phyloP scores from a whole-genome alignment of 2,329 filamentous ascomycete genomes.

The Epichloe amarillans region DNA sequence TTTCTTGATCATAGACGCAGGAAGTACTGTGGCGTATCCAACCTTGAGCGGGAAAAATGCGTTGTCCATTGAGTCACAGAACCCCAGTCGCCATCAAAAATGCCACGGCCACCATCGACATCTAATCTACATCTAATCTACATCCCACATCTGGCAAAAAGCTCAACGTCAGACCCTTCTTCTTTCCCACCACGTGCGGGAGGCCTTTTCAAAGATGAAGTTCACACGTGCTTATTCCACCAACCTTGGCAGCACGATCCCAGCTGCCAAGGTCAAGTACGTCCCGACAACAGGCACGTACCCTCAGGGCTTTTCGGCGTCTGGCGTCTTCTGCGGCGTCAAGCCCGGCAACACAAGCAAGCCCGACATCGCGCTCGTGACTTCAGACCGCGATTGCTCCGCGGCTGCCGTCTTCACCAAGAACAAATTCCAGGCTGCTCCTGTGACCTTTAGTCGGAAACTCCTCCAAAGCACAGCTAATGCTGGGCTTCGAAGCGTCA shows the following conservation, averaged over 20 bases:
- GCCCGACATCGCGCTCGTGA: slow-evolving; percentile 79
- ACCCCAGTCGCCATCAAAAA: neutral
- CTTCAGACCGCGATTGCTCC: slow-evolving; percentile 73
- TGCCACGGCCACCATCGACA: neutral
- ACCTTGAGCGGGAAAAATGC: neutral
- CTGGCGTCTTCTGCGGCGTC: slow-evolving; percentile 81
- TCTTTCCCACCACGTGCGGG: slow-evolving; percentile 6
- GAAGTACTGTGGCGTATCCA: too few species aligned
- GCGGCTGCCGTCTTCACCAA: slow-evolving; percentile 92
- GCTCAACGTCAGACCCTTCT: neutral
- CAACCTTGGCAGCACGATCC: slow-evolving; percentile 32
- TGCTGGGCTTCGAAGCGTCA: slow-evolving; percentile 60
- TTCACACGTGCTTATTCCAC: slow-evolving; percentile 23
- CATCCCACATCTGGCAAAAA: neutral
- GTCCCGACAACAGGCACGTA: slow-evolving; percentile 76
- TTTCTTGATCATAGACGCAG: too few species aligned
- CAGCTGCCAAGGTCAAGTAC: slow-evolving; percentile 77
- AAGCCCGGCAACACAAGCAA: slow-evolving; percentile 86
- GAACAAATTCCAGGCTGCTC: slow-evolving; percentile 95
- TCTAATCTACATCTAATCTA: neutral
- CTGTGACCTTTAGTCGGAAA: slow-evolving; percentile 71
- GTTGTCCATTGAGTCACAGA: neutral
- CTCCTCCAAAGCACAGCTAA: slow-evolving; percentile 55
- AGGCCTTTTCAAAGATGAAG: slow-evolving; percentile 14
- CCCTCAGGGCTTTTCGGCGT: slow-evolving; percentile 77